A percentile compares a stretch with the other conserved stretches of the same genome.
Conservation (phyloP, 768 basidiomycete genomes). For the Phlebiopsis flavidoalba region DNA sequence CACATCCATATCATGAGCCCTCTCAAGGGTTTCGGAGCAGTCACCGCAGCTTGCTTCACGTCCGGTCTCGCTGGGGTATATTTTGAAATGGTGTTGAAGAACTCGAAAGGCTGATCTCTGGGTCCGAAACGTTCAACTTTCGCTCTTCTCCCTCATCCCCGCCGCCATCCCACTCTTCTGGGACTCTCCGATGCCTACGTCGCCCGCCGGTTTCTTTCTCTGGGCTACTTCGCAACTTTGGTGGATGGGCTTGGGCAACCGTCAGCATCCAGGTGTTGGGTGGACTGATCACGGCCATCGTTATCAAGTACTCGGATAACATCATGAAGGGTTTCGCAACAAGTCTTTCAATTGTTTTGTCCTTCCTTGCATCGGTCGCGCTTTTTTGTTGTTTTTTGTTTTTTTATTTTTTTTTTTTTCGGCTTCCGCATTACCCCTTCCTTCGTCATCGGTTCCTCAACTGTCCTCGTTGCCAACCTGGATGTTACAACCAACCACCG, state of each 20-base stretch:
- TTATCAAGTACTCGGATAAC: constrained; percentile 93
- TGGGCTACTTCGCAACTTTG: constrained; percentile 76
- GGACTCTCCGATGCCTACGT: constrained; percentile 36
- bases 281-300: constrained; percentile 88
- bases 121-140: constrained; percentile 88
- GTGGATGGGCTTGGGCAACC: constrained; percentile 88
- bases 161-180: constrained; percentile 71
- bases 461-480: constrained; percentile 88
- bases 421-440: constrained; percentile 81
- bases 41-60: constrained; percentile 81
- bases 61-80: constrained; percentile 90
- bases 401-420: too few species aligned
- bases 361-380: constrained; percentile 86
- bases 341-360: constrained; percentile 88
- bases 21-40: constrained; percentile 77
- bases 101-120: constrained; percentile 79
- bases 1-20: constrained; percentile 63
- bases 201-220: constrained; percentile 24
- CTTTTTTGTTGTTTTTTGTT: too few species aligned
- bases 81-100: constrained; percentile 91
- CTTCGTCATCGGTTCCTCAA: constrained; percentile 77
- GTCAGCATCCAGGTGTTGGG: constrained; percentile 86
- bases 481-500: constrained; percentile 80
- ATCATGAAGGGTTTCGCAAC: constrained; percentile 95
- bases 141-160: constrained; percentile 85